A percentile compares a stretch with the other conserved stretches of the same genome.
Evolutionary conservation across 2,329 filamentous ascomycete species (phyloP).

Genomic region (Fusarium albosuccineum): DNA sequence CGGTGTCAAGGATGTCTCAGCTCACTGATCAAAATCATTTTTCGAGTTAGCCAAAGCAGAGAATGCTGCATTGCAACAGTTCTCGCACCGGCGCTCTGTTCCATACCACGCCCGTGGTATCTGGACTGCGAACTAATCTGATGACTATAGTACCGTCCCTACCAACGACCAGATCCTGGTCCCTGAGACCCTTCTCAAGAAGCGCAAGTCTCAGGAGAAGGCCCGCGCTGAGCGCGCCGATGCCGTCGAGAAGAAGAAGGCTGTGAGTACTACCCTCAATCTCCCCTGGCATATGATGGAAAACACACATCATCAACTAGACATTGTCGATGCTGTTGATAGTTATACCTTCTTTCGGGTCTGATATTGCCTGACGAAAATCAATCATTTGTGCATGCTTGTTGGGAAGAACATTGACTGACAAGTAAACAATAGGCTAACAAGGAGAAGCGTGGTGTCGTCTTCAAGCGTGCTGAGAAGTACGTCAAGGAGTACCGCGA

Average conservation of each 20-base stretch:
- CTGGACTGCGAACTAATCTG: slow-evolving; percentile 86
- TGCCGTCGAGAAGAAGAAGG: slow-evolving; percentile 87
- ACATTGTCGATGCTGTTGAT: slow-evolving; percentile 97
- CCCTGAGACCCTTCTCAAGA: slow-evolving; percentile 99
- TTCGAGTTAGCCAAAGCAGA: slow-evolving; percentile 88
- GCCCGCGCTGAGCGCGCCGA: slow-evolving; percentile 89
- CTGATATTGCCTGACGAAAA: slow-evolving; percentile 71
- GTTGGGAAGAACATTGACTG: slow-evolving; percentile 48
- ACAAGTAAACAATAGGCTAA: slow-evolving; percentile 75
- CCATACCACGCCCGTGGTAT: slow-evolving; percentile 66
- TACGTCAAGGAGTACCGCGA: slow-evolving; percentile 99
- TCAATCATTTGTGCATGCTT: slow-evolving; percentile 35
- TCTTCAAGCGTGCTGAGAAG: slow-evolving; percentile 99
- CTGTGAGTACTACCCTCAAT: slow-evolving; percentile 74
- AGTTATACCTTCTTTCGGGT: slow-evolving; percentile 99
- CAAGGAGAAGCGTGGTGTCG: slow-evolving; percentile 98
- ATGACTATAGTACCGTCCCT: slow-evolving; percentile 76
- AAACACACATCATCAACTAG: slow-evolving; percentile 92
- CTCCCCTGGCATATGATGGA: slow-evolving; percentile 79
- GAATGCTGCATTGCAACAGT: slow-evolving; percentile 94
- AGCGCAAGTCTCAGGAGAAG: slow-evolving; percentile 99
- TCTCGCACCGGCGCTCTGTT: slow-evolving; percentile 86
- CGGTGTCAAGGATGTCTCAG: slow-evolving; percentile 33
- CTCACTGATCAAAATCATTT: slow-evolving; percentile 85
- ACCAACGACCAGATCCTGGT: slow-evolving; percentile 96